These are phyloP conservation scores for Clavulina sp. DNA, from an alignment of 768 basidiomycete species.

Conservation along the genomic window DNA sequence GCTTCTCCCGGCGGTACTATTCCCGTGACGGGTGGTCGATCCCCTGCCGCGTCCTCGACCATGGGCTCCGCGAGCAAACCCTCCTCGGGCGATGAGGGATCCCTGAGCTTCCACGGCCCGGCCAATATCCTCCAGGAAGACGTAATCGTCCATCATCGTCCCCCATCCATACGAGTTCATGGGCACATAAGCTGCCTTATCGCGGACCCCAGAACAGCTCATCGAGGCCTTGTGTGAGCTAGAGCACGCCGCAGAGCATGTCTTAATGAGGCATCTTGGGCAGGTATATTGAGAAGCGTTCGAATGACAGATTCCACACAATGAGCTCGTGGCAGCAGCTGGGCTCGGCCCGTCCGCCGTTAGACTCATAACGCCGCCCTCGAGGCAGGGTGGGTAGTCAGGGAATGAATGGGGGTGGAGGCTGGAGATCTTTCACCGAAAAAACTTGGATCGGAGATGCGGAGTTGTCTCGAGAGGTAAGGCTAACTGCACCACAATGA, in stretches of 20 bases:
- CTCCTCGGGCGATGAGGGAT: conserved; percentile 41
- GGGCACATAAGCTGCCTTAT: conserved; percentile 55
- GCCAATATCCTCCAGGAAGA: conserved; percentile 67
- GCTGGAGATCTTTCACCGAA: neutral
- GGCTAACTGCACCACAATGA: too few species aligned
- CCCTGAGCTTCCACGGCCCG: conserved; percentile 63
- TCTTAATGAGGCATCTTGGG: neutral
- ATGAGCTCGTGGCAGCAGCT: neutral
- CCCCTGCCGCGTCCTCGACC: conserved; percentile 19
- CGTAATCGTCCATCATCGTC: conserved; percentile 77
- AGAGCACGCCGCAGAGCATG: conserved; percentile 55
- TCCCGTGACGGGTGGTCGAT: conserved; percentile 9
- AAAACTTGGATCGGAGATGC: neutral
- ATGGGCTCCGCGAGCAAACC: conserved; percentile 22
- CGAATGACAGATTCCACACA: neutral
- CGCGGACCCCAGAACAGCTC: conserved; percentile 52
- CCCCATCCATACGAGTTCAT: conserved; percentile 79
- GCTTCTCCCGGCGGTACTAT: conserved; percentile 15
- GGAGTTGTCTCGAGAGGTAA: too few species aligned
- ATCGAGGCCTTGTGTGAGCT: conserved; percentile 42
- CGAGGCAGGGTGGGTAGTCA: neutral
- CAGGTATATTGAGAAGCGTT: neutral
- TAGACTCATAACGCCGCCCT: neutral
- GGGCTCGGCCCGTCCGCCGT: neutral
- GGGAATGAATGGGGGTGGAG: neutral